These are phyloP conservation scores for Xanthoconium stramineum DNA, from an alignment of 768 basidiomycete species.

Conservation along the genomic window DNA sequence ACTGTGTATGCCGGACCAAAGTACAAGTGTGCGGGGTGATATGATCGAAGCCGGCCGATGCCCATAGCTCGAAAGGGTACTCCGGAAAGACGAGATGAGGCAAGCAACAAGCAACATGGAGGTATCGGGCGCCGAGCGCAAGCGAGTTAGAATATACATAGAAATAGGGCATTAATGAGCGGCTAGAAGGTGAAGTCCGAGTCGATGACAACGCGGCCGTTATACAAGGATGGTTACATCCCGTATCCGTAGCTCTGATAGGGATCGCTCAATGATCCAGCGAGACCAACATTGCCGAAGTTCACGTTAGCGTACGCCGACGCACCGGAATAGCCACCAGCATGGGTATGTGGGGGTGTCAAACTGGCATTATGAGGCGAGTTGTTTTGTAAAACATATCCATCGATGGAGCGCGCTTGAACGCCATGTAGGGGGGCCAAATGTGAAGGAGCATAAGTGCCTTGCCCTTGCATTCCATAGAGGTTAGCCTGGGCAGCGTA, in stretches of 20 bases:
- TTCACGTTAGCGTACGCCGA: slow-evolving; percentile 53
- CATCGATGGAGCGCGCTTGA: slow-evolving; percentile 73
- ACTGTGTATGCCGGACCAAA: slow-evolving; percentile 59
- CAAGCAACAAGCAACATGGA: slow-evolving; percentile 32
- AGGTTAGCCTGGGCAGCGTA: slow-evolving; percentile 62
- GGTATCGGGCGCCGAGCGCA: slow-evolving; percentile 36
- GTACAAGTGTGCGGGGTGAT: slow-evolving; percentile 64
- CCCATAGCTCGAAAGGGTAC: slow-evolving; percentile 33
- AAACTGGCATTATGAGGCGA: slow-evolving; percentile 63
- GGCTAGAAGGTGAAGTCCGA: slow-evolving; percentile 13
- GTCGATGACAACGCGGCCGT: slow-evolving; percentile 29
- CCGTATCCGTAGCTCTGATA: slow-evolving; percentile 81
- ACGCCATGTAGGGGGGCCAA: slow-evolving; percentile 51
- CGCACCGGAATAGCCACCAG: slow-evolving; percentile 54
- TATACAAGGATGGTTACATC: slow-evolving; percentile 50
- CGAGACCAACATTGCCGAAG: slow-evolving; percentile 44
- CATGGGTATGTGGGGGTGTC: slow-evolving; percentile 55
- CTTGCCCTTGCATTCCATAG: slow-evolving; percentile 57
- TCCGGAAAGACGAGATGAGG: slow-evolving; percentile 38
- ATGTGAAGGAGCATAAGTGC: slow-evolving; percentile 57
- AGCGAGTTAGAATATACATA: slow-evolving; percentile 36
- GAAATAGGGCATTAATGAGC: slow-evolving; percentile 34
- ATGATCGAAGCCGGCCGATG: slow-evolving; percentile 41
- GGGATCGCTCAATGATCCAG: slow-evolving; percentile 63
- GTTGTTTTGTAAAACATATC: slow-evolving; percentile 75